Conservation (phyloP, 106 monocot species). For the Narthecium ossifragum region DNA sequence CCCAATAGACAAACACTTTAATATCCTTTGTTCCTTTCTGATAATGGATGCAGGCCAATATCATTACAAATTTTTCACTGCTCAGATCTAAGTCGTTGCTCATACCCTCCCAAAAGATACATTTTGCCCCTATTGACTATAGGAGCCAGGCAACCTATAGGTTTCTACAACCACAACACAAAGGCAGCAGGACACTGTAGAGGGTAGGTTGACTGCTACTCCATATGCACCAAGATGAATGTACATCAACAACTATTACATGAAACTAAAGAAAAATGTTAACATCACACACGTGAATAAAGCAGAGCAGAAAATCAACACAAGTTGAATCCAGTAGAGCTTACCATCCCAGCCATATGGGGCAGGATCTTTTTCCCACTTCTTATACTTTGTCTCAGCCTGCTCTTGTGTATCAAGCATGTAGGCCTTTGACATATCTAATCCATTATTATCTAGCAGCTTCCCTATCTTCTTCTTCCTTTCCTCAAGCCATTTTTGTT, state of each 20-base stretch:
- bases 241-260: not conserved
- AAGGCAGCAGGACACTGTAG: too few relatives aligned
- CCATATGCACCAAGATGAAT: not conserved
- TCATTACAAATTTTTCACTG: too few relatives aligned
- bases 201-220: too few relatives aligned
- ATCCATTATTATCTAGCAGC: slow-evolving; percentile 91
- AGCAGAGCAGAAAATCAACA: not conserved
- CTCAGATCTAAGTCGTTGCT: too few relatives aligned
- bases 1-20: too few relatives aligned
- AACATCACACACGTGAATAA: not conserved
- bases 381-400: slow-evolving; percentile 93
- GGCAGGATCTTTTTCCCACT: slow-evolving; percentile 99
- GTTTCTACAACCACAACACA: too few relatives aligned
- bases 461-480: slow-evolving; percentile 97
- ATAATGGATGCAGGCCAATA: too few relatives aligned
- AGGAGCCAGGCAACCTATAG: too few relatives aligned
- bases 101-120: too few relatives aligned
- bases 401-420: slow-evolving; percentile 98
- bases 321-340: slow-evolving; percentile 4
- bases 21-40: too few relatives aligned
- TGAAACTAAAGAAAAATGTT: not conserved
- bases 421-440: slow-evolving; percentile 89
- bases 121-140: too few relatives aligned
- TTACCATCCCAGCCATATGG: slow-evolving; percentile 97
- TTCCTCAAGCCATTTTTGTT: slow-evolving; percentile 94